Evolutionary conservation across 1,139 yeast species (phyloP), one percentile per base, ranked within the genome.

Genomic region (Kodamaea fungicola): DNA sequence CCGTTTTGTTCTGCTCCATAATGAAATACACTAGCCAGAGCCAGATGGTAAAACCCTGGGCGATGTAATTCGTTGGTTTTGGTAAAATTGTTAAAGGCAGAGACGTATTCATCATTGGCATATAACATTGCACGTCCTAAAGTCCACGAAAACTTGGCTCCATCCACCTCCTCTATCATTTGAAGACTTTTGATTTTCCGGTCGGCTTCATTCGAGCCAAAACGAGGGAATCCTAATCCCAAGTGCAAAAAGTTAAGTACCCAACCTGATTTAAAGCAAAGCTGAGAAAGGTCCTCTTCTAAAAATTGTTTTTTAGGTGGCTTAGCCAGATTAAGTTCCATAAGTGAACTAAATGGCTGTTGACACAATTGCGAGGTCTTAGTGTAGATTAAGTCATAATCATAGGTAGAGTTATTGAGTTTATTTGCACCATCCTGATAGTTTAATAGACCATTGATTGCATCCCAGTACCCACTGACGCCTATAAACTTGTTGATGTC

Each of bases 381-480:
- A 3, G 59, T 55, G 42, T 72, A 67, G 13, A 79, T 70, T 7
- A 52, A 41, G 19, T 56, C 51, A 46, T 69, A 70, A 46, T 71
- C 70, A 42, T 69, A 71, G 8, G 43, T 41, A 21, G 43, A 25
- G 23, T 30, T 22, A 6, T 30, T 12, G 24, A 22, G 47, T 13
- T 57, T 57, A 12, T 29, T 6, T 19, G 24, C 27, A 4, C 29
- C 34, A 16, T 30, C 28, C 16, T 33, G 33, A 38, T 65, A 62
- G 2, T 61, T 55, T 28, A 68, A 57, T 3, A 80, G 64, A 26
- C 68, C 70, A 19, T 74, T 72, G 7, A 83, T 67, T 3, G 88
- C 78, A 54, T 84, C 85, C 86, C 89, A 85, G 58, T 83, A 85
- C 31, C 89, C 95, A 49, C 89, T 81, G 2, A 87, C 88, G 0